Evolutionary conservation across 2,329 filamentous ascomycete species (phyloP).

Genomic region (Fusarium poae): DNA sequence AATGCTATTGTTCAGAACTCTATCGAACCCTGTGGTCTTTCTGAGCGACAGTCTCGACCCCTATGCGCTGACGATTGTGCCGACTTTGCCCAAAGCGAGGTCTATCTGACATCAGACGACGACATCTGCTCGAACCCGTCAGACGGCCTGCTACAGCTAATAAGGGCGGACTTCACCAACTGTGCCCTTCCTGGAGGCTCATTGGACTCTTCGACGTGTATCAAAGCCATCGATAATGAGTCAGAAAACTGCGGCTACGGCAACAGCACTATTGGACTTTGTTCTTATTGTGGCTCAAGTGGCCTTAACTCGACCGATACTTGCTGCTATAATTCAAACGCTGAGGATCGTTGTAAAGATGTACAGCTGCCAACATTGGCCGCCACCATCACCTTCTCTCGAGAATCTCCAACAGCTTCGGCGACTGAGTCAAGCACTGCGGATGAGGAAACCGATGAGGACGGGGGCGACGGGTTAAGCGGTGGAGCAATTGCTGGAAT

Average conservation of each 20-base stretch:
- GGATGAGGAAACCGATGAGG: constrained; percentile 39
- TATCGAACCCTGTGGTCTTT: constrained; percentile 74
- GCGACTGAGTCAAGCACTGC: constrained; percentile 39
- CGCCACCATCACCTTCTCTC: constrained; percentile 73
- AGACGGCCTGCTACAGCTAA: constrained; percentile 76
- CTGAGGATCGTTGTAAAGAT: constrained; percentile 77
- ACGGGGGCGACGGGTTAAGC: constrained; percentile 65
- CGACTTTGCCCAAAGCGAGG: constrained; percentile 88
- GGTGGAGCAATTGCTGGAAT: constrained; percentile 93
- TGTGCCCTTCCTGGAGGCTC: constrained; percentile 87
- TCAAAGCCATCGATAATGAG: constrained; percentile 83
- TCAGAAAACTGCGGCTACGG: constrained; percentile 87
- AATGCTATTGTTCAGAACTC: constrained; percentile 96
- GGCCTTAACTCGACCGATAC: constrained; percentile 94
- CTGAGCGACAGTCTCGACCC: constrained; percentile 74
- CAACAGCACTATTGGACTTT: constrained; percentile 79
- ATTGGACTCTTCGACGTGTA: constrained; percentile 78
- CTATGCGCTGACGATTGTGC: constrained; percentile 93
- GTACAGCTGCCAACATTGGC: constrained; percentile 84
- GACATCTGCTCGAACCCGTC: constrained; percentile 77
- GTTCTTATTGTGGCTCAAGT: constrained; percentile 85
- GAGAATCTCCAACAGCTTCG: constrained; percentile 56
- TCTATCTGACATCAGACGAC: constrained; percentile 81
- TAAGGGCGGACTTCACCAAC: constrained; percentile 91
- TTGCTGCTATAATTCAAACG: constrained; percentile 87